A percentile compares a stretch with the other conserved stretches of the same genome.
These are phyloP conservation scores for Penicillium lividum DNA, from an alignment of 495 filamentous ascomycete species.

Conservation along the genomic window DNA sequence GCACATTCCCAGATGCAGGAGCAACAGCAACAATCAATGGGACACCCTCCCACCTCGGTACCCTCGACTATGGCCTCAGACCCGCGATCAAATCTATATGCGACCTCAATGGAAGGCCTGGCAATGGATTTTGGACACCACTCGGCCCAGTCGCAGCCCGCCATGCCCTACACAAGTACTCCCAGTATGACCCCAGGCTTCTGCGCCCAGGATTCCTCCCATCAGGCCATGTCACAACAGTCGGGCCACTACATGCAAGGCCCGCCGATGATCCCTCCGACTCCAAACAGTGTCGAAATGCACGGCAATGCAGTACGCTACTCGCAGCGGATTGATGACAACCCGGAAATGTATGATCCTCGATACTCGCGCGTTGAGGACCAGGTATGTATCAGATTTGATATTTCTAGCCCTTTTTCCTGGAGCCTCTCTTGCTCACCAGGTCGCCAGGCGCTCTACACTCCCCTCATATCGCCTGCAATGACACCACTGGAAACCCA, in stretches of 20 bases:
- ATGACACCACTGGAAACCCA: conserved; percentile 88
- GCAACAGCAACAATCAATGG: conserved; percentile 31
- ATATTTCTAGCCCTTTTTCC: neutral
- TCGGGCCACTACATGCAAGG: conserved; percentile 52
- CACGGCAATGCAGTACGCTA: conserved; percentile 67
- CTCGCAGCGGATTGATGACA: conserved; percentile 61
- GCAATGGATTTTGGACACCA: conserved; percentile 38
- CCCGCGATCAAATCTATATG: conserved; percentile 32
- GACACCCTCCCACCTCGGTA: conserved; percentile 30
- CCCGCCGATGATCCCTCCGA: conserved; percentile 76
- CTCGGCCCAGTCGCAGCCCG: conserved; percentile 23
- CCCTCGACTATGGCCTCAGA: conserved; percentile 32
- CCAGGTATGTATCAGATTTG: conserved; percentile 55
- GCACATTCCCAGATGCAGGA: conserved; percentile 34
- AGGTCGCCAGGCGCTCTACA: conserved; percentile 70
- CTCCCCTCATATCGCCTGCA: conserved; percentile 90
- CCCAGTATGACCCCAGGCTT: conserved; percentile 40
- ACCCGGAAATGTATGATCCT: conserved; percentile 66
- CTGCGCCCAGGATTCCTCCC: conserved; percentile 39
- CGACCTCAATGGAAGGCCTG: conserved; percentile 32
- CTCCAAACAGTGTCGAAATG: conserved; percentile 89
- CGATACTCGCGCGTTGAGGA: conserved; percentile 72
- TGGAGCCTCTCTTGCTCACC: neutral
- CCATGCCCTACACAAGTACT: conserved; percentile 16
- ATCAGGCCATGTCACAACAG: conserved; percentile 54